Percentiles rank a stretch among this genome's conserved stretches.
Evolutionary conservation across 2,329 filamentous ascomycete genomes (phyloP).

Genomic region (Nannizziopsis arthrosporioides): DNA sequence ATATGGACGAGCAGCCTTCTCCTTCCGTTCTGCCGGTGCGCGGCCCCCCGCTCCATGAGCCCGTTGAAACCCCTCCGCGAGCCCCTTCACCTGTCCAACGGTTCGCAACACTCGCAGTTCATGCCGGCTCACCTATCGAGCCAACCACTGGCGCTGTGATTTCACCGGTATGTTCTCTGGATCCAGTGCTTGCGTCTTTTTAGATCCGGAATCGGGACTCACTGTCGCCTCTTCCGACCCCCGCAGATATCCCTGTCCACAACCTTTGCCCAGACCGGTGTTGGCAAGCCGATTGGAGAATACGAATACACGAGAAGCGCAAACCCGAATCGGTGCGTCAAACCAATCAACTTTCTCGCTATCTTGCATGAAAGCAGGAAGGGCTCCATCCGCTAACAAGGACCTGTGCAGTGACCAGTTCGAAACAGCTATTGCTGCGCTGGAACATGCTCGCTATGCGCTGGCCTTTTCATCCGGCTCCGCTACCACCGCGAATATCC

Average conservation of each 20-base stretch:
- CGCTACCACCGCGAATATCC: constrained; percentile 81
- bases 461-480: constrained; percentile 91
- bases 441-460: constrained; percentile 85
- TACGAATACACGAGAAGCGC: constrained; percentile 91
- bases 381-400: constrained; percentile 5
- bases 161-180: constrained; percentile 48
- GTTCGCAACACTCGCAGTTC: constrained; percentile 90
- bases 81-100: constrained; percentile 61
- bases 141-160: constrained; percentile 90
- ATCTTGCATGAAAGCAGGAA: neutral
- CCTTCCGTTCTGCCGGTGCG: constrained; percentile 11
- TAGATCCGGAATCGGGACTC: constrained; percentile 11
- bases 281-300: constrained; percentile 73
- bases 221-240: constrained; percentile 5
- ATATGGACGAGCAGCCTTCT: constrained; percentile 4
- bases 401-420: constrained; percentile 59
- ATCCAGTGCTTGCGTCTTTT: neutral
- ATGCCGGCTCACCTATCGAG: constrained; percentile 85
- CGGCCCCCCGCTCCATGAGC: constrained; percentile 29
- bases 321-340: constrained; percentile 66
- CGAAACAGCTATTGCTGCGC: constrained; percentile 76
- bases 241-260: constrained; percentile 78
- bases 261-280: constrained; percentile 82
- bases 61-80: constrained; percentile 61
- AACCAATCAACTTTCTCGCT: constrained; percentile 2